Evolutionary conservation across 2,329 filamentous ascomycete genomes (phyloP), one percentile per base, ranked within the genome.

Genomic region (Ophiobolus disseminans): DNA sequence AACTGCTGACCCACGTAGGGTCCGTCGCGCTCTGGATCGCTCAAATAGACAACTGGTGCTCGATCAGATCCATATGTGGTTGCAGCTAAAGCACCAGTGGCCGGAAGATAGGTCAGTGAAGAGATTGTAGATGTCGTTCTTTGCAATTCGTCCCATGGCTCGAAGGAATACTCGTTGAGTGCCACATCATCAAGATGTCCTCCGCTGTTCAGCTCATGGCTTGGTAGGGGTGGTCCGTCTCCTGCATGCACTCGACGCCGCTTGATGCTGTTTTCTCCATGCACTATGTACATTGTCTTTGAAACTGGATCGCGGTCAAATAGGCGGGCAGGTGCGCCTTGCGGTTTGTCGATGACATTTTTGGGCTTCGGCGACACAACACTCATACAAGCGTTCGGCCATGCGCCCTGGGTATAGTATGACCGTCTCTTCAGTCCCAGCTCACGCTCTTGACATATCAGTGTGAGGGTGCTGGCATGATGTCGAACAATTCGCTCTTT

Each of bases 1-100:
- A 68, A 68, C 2, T 65, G 55, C 25, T 70, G 60, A 2, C 60
- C 59, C 4, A 72, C 45, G 39, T 60, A 62, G 4, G 62, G 65
- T 9, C 57, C 57, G 20, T 69, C 62, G 14, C 45, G 40, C 7
- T 61, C 57, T 14, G 66, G 62, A 30, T 68, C 59, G 21, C 60
- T 57, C 22, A 71, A 48, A 35, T 61, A 58, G 13, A 72, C 48
- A 20, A 54, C 54, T 3, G 71, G 67, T 1, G 65, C 53, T 2
- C 65, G 43, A 35, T 67, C 62, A 1, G 60, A 61, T 17, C 71
- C 71, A 10, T 55, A 52, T 2, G 65, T 66, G 2, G 71, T 73
- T 3, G 58, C 57, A 10, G 65, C 65, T 5, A 74, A 45, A 0
- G 64, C 63, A 2, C 67, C 58, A 1, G 68, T 66, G 2, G 49